Base-by-base conservation (phyloP, 345 rosid species). In the Linum lewisii region DNA sequence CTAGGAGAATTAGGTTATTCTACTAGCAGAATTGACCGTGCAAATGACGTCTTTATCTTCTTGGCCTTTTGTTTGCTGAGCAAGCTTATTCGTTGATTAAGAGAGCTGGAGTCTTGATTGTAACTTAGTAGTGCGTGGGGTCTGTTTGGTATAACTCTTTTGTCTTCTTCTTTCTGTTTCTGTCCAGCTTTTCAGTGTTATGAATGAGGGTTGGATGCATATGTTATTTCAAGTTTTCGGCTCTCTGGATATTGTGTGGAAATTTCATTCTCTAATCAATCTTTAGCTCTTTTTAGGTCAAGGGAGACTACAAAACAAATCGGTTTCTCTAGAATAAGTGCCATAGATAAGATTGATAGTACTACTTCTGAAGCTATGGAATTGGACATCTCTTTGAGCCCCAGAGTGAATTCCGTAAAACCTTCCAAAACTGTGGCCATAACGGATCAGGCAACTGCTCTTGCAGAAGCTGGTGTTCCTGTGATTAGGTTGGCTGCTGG, bases 371-470 rank as follows among this genome's bases (percentile, higher is more conserved):
- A 64, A 19, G 72, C 61, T 49, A 66, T 77, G 76, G 77, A 82
- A 66, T 66, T 90, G 25, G 97, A 93, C 60, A 72, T 66, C 37
- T 70, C 87, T 54, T 74, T 93, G 66, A 93, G 99, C 68, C 97
- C 95, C 7, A 81, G 92, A 59, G 95, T 87, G 18, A 84, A 84
- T 64, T 63, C 97, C 1, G 79, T 90, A 51, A 93, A 84, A 75
- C 90, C 97, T 18, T 93, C 97, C 0, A 93, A 90, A 73, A 93
- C 99, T 0, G 88, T 93, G 70, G 97, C 87, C 57, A 84, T 93
- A 64, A 84, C 86, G 53, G 97, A 93, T 67, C 95, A 85, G 59
- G 96, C 97, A 2, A 76, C 91, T n/a, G 91, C 97, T 52, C 97
- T 93, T 73, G 80, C 61, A 7, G 86, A 85, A 72, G 86, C 97